These are phyloP conservation scores for Stephania yunnanensis DNA, from an alignment of 164 flowering plant genomes.

Conservation along the genomic window DNA sequence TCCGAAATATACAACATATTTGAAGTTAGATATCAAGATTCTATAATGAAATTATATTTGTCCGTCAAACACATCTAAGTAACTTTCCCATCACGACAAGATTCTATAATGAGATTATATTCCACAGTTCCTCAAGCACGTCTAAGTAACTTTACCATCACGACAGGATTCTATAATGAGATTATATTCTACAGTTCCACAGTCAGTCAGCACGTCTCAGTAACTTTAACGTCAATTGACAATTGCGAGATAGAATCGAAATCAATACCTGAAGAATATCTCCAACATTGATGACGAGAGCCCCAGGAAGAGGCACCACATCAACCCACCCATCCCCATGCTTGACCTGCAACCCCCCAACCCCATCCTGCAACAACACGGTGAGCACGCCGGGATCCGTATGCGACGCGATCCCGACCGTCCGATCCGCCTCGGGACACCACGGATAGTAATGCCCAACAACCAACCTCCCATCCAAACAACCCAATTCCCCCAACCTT, in stretches of 20 bases:
- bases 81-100: no score
- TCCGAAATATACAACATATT: no score
- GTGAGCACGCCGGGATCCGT: slow-evolving; percentile 61
- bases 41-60: no score
- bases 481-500: slow-evolving; percentile 33
- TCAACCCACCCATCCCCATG: slow-evolving; percentile 48
- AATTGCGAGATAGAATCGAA: not conserved
- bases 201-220: no score
- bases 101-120: no score
- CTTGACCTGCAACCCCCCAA: slow-evolving; percentile 60
- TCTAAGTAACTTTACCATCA: no score
- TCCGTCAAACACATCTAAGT: no score
- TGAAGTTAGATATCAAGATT: no score
- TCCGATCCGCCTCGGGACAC: slow-evolving; percentile 69
- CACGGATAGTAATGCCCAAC: slow-evolving; percentile 59
- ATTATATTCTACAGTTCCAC: no score
- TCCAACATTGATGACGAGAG: slow-evolving; percentile 55
- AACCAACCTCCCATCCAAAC: slow-evolving; percentile 33
- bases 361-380: slow-evolving; percentile 48
- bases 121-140: no score
- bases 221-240: no score
- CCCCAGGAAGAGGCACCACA: slow-evolving; percentile 51
- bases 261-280: slow-evolving; percentile 55
- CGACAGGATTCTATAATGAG: no score
- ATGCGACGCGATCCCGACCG: slow-evolving; percentile 53